Base-by-base conservation (phyloP, 108 stramenopile species). In the Fragilariopsis cylindrus region DNA sequence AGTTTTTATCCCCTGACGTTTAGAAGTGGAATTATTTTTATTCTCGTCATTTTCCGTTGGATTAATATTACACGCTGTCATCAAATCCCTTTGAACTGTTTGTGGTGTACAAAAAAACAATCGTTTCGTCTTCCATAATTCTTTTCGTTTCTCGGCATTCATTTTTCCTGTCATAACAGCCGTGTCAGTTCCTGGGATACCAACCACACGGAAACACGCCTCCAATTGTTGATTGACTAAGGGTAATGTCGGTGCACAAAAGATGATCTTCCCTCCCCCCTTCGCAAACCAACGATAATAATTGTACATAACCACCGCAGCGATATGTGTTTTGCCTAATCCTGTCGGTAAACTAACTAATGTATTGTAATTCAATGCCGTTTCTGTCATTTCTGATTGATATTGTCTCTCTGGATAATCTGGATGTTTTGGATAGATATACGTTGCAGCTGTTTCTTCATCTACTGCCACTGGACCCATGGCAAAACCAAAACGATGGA, bases 221-320 rank as follows among this genome's bases (percentile, higher is more conserved):
- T 90, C 63, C 19, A 97, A 85, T 85, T 99, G 99, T 73, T 99
- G 99, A 48, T 87, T 72, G 52, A 99, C 99, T 54, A 99, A 75
- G 1, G 99, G 98, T 65, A 89, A 75, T 4, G 99, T 99, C 3
- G 99, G 99, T 0, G 99, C 99, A 54, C 87, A 72, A 74, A 96
- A 96, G 7, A 87, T 71, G 13, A 94, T 80, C 66, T 90, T 92
- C 9, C 84, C 82, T 3, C 62, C 42, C 2, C n/a, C 19, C 19
- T 21, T 21, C 1, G 52, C 52, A 74, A 92, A 94, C 95, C 93
- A 96, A 39, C 98, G 85, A 60, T 91, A 90, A 64, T 84, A 98
- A 77, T 99, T 99, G 93, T 97, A 97, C 93, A 99, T 96, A 55
- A 98, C 97, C 8, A 97, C 98, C 8, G 97, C 97, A 3, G 98